Evolutionary conservation across 306 rosid species (phyloP), one percentile per base, ranked within the genome.

Genomic region (Rubus idaeus): DNA sequence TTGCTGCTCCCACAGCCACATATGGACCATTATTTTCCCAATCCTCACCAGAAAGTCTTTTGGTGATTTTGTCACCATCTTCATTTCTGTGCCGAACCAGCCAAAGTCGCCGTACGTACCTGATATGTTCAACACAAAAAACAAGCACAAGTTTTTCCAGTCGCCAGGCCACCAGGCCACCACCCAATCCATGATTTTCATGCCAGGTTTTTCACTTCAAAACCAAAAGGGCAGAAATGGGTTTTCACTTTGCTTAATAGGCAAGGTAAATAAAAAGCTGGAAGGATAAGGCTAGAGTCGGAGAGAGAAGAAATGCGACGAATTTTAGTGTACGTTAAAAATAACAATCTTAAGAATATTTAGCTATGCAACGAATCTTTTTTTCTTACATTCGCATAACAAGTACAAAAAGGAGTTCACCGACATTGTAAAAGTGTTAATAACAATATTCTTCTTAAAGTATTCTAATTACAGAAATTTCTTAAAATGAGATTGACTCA

Each of bases 61-160:
- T 4, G 46, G 71, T 16, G 41, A 61, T 71, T 52, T 64, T 75
- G 74, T 76, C 77, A 53, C 30, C 70, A 37, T 56, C 17, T 77
- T 66, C 3, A 41, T 16, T 44, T 44, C 18, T 23, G 17, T 57
- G 20, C 40, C 30, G 51, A 41, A 30, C 61, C 42, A 40, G 79
- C 52, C 82, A 68, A 68, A 50, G 6, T 21, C 35, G 35, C 35
- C 35, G 35, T 30, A 30, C 35, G 35, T 6, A 37, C 50, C 82
- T 23, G 70, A 67, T 73, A n/a, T 9, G 51, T 58, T 49, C 61
- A 60, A 8, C 68, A 0, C 5, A 77, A 21, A 53, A 53, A 35
- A 66, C 13, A 76, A 16, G 18, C 3, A 17, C 12, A 49, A 47
- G 20, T 35, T 30, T n/a, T 69, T 50, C 23, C 30, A 18, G 58